Conservation (phyloP, 176 grass and related monocot genomes). For the Phoenix roebelenii region DNA sequence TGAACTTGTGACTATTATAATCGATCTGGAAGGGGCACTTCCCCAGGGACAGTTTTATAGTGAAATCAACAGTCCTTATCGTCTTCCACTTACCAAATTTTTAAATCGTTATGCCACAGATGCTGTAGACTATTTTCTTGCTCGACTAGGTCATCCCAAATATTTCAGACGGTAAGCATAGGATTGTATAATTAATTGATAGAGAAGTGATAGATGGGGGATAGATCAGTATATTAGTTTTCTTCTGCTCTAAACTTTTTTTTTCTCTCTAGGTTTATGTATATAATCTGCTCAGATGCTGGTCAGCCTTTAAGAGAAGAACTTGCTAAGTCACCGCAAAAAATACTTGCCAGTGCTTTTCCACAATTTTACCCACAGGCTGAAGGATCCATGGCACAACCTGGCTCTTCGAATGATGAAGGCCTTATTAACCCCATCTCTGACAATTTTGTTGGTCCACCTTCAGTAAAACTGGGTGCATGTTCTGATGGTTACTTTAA, state of each 20-base stretch:
- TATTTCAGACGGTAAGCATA: slow-evolving; percentile 80
- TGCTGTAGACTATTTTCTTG: slow-evolving; percentile 94
- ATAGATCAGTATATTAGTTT: neutral
- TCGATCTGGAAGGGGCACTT: slow-evolving; percentile 87
- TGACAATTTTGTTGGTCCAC: slow-evolving; percentile 42
- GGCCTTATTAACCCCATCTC: slow-evolving; percentile 35
- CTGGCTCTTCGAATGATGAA: slow-evolving; percentile 64
- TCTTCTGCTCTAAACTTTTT: no score
- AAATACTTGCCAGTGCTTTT: slow-evolving; percentile 93
- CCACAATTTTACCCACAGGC: slow-evolving; percentile 55
- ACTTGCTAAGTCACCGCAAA: slow-evolving; percentile 82
- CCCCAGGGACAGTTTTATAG: slow-evolving; percentile 91
- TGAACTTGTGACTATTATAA: slow-evolving; percentile 91
- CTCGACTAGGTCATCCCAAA: slow-evolving; percentile 68
- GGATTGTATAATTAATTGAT: neutral
- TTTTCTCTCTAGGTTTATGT: slow-evolving; percentile 88
- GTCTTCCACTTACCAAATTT: slow-evolving; percentile 89
- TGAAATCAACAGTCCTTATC: slow-evolving; percentile 98
- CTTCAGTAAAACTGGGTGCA: slow-evolving; percentile 41
- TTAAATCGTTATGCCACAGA: slow-evolving; percentile 81
- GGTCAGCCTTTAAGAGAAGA: slow-evolving; percentile 75
- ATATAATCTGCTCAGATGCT: slow-evolving; percentile 91
- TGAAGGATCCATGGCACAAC: slow-evolving; percentile 44
- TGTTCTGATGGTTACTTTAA: slow-evolving; percentile 84
- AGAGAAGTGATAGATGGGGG: neutral